A percentile compares a stretch with the other conserved stretches of the same genome.
These are phyloP conservation scores for Lasiosphaeria ovina DNA, from an alignment of 495 filamentous ascomycete species.

Conservation along the genomic window DNA sequence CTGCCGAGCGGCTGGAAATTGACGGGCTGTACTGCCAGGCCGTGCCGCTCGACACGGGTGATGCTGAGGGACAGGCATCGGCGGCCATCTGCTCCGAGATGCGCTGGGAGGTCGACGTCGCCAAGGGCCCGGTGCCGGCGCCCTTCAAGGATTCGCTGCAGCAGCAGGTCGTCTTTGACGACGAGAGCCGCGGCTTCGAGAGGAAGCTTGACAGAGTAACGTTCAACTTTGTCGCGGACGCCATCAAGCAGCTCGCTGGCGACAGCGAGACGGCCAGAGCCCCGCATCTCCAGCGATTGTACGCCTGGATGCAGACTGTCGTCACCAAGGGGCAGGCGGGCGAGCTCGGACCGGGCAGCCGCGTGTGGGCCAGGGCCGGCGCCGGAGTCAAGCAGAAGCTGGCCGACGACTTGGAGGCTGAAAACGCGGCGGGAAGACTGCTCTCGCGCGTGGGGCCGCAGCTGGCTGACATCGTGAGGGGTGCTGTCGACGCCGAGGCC, in stretches of 20 bases:
- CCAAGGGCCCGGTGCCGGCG: too few species aligned
- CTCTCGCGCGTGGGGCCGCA: slow-evolving; percentile 34
- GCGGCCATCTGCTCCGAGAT: background rate
- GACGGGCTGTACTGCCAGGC: slow-evolving; percentile 14
- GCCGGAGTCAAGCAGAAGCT: slow-evolving; percentile 13
- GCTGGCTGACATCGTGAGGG: slow-evolving; percentile 37
- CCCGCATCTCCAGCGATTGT: background rate
- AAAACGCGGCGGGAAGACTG: slow-evolving; percentile 22
- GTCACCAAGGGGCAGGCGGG: slow-evolving; percentile 10
- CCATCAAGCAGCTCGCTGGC: slow-evolving; percentile 13
- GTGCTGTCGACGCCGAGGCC: slow-evolving; percentile 42
- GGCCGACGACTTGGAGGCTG: slow-evolving; percentile 15
- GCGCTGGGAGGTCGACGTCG: background rate
- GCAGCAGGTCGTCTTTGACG: background rate
- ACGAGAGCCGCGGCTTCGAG: slow-evolving; percentile 35
- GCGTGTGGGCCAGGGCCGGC: slow-evolving; percentile 11
- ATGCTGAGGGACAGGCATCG: background rate
- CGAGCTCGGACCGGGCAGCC: slow-evolving; percentile 9
- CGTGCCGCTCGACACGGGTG: slow-evolving; percentile 5
- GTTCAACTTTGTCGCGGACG: slow-evolving; percentile 21
- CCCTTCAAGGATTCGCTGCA: background rate
- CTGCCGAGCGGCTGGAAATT: background rate
- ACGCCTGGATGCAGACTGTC: slow-evolving; percentile 24
- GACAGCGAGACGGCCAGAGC: background rate
- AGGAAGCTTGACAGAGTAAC: slow-evolving; percentile 18